A percentile compares a stretch with the other conserved stretches of the same genome.
These are phyloP conservation scores for Plantago ovata DNA, from an alignment of 257 asterid species.

Conservation along the genomic window DNA sequence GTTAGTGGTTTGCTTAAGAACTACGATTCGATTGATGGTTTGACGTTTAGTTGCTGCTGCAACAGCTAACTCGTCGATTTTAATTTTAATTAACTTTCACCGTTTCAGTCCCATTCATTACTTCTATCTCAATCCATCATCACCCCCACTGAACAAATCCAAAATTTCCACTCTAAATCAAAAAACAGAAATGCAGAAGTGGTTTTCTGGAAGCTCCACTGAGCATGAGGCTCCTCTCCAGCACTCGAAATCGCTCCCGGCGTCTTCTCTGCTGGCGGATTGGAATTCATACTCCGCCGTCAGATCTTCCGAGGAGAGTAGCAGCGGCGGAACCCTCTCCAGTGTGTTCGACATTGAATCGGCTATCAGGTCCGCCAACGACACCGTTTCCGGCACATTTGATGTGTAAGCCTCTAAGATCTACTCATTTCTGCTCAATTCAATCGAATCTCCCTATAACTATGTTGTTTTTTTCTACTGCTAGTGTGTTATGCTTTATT, in stretches of 20 bases:
- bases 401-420: slow-evolving; percentile 43
- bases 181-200: slow-evolving; percentile 74
- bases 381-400: slow-evolving; percentile 83
- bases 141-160: slow-evolving; percentile 17
- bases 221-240: slow-evolving; percentile 34
- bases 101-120: not conserved
- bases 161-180: not conserved
- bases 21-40: not conserved
- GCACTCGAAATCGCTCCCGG: slow-evolving; percentile 32
- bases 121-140: not conserved
- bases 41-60: too few species aligned
- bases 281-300: slow-evolving; percentile 79
- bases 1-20: not conserved
- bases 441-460: not conserved
- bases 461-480: not conserved
- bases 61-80: too few species aligned
- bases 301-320: slow-evolving; percentile 36
- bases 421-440: not conserved
- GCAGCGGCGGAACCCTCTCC: slow-evolving; percentile 44
- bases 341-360: slow-evolving; percentile 76
- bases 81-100: not conserved
- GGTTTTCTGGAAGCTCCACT: slow-evolving; percentile 56
- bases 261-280: slow-evolving; percentile 67
- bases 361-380: slow-evolving; percentile 83
- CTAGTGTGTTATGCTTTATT: too few species aligned